Conservation (phyloP, 345 rosid species). For the Arabidopsis arenosa region DNA sequence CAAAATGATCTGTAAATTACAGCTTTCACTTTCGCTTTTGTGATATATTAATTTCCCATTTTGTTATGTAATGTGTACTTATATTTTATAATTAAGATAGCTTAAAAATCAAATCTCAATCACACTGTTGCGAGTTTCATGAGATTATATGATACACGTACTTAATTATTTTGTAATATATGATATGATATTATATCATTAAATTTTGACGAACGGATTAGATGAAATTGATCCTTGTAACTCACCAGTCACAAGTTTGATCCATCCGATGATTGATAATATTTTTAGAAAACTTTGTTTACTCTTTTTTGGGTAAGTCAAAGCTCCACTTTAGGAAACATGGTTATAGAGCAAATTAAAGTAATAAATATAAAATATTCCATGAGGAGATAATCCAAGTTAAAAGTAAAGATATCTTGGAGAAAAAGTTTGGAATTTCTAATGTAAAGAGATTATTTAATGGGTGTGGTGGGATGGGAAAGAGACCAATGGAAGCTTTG, state of each 20-base stretch:
- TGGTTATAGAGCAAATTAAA: neutral
- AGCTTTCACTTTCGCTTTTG: neutral
- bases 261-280: too few species aligned
- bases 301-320: neutral
- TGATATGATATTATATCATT: too few species aligned
- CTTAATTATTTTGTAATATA: too few species aligned
- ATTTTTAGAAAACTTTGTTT: too few species aligned
- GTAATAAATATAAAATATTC: neutral
- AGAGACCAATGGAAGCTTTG: conserved; percentile 2
- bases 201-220: neutral
- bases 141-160: too few species aligned
- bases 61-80: conserved; percentile 7
- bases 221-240: neutral
- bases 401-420: neutral
- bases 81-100: neutral
- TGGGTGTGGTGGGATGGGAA: conserved; percentile 1
- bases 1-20: conserved; percentile 18
- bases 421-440: conserved; percentile 8
- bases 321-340: conserved; percentile 21
- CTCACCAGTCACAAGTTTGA: too few species aligned
- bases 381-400: neutral
- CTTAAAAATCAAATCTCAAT: neutral
- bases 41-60: conserved; percentile 6
- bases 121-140: neutral
- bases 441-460: neutral